Percentiles rank a stretch among this genome's conserved stretches.
Conservation (phyloP, 345 rosid genomes). For the Bretschneidera sinensis region DNA sequence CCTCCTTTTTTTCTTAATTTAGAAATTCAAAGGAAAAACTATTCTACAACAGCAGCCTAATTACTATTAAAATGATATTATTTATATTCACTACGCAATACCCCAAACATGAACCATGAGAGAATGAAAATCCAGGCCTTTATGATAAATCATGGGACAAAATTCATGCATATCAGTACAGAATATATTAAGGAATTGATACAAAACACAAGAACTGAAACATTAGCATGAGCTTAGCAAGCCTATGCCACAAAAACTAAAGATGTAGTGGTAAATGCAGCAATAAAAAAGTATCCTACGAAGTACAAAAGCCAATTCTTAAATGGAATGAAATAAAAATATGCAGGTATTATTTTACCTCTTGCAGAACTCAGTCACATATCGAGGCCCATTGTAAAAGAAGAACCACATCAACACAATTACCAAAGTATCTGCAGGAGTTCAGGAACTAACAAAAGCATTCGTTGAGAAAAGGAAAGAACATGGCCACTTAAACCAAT, state of each 20-base stretch:
- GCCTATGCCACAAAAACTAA: too few relatives aligned
- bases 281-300: slow-evolving; percentile 2
- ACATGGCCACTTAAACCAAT: not conserved
- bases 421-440: slow-evolving; percentile 64
- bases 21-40: too few relatives aligned
- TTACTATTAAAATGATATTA: too few relatives aligned
- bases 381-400: slow-evolving; percentile 62
- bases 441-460: slow-evolving; percentile 36
- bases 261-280: not conserved
- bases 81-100: too few relatives aligned
- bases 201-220: not conserved
- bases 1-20: too few relatives aligned
- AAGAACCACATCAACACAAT: slow-evolving; percentile 83
- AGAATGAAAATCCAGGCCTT: too few relatives aligned
- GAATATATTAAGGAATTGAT: not conserved
- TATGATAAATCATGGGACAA: too few relatives aligned
- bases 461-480: not conserved
- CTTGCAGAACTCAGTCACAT: slow-evolving; percentile 51
- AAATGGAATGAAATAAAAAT: slow-evolving; percentile 14
- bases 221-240: too few relatives aligned
- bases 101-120: too few relatives aligned
- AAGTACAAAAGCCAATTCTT: slow-evolving; percentile 2
- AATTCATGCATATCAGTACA: too few relatives aligned
- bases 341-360: slow-evolving; percentile 45
- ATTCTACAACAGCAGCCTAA: too few relatives aligned